phyloP scores from a whole-genome alignment of 2,329 filamentous ascomycete genomes.

The Neurospora crassa region DNA sequence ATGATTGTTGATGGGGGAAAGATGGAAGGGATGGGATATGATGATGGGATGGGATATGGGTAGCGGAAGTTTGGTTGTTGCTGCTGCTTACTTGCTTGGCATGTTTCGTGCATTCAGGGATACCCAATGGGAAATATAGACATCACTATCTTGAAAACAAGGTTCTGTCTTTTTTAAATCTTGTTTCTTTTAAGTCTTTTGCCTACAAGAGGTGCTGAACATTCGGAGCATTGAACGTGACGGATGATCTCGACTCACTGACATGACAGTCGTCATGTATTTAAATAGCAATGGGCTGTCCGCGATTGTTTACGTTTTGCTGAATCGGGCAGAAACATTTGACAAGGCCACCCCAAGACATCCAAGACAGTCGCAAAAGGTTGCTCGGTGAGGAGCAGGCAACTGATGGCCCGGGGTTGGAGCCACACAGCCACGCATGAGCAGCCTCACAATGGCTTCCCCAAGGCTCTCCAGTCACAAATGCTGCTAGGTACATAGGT shows the following conservation, averaged over 20 bases:
- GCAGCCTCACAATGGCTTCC: not conserved
- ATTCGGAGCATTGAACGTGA: too few species aligned
- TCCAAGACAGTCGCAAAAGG: not conserved
- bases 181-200: not conserved
- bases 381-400: too few species aligned
- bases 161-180: not conserved
- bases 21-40: not conserved
- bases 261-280: too few species aligned
- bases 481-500: not conserved
- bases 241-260: too few species aligned
- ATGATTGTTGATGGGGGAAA: not conserved
- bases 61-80: not conserved
- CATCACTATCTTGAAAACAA: not conserved
- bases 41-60: not conserved
- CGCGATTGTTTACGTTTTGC: not conserved
- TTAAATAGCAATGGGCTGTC: not conserved
- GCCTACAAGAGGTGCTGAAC: not conserved
- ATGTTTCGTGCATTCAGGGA: not conserved
- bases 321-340: not conserved
- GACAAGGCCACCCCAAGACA: not conserved
- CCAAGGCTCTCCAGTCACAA: not conserved
- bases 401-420: too few species aligned
- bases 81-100: not conserved
- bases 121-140: not conserved
- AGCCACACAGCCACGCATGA: too few species aligned